A percentile compares a stretch with the other conserved stretches of the same genome.
These are phyloP conservation scores for Wickerhamomyces queroliae DNA, from an alignment of 805 yeast genomes.

Conservation along the genomic window DNA sequence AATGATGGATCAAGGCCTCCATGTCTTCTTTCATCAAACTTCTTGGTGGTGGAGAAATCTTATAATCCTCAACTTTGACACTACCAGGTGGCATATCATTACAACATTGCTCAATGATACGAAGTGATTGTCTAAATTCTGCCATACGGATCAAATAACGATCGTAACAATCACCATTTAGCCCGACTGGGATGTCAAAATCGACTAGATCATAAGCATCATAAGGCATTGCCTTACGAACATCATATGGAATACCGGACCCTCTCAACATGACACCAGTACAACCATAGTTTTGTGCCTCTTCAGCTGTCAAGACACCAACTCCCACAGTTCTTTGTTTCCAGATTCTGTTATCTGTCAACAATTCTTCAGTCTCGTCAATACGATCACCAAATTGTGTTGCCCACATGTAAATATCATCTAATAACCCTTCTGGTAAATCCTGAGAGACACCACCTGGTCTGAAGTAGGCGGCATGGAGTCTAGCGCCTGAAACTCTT, in stretches of 20 bases:
- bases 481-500: conserved; percentile 85
- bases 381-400: conserved; percentile 91
- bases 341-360: conserved; percentile 91
- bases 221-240: conserved; percentile 82
- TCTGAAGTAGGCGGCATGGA: conserved; percentile 83
- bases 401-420: conserved; percentile 94
- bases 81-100: conserved; percentile 93
- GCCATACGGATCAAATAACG: conserved; percentile 86
- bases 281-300: conserved; percentile 73
- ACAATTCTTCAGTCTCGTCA: conserved; percentile 85
- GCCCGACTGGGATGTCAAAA: conserved; percentile 82
- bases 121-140: conserved; percentile 84
- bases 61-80: conserved; percentile 84
- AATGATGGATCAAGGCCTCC: conserved; percentile 90
- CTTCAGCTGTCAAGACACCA: conserved; percentile 80
- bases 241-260: conserved; percentile 82
- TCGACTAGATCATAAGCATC: conserved; percentile 86
- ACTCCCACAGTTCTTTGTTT: conserved; percentile 78
- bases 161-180: conserved; percentile 88
- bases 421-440: conserved; percentile 78
- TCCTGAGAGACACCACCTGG: conserved; percentile 93
- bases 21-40: conserved; percentile 82
- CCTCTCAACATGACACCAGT: conserved; percentile 91
- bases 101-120: conserved; percentile 86
- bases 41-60: conserved; percentile 79